Percentiles rank a stretch among this genome's conserved stretches.
Evolutionary conservation across 306 rosid genomes (phyloP).

Genomic region (Cyclanthera cordifolia): DNA sequence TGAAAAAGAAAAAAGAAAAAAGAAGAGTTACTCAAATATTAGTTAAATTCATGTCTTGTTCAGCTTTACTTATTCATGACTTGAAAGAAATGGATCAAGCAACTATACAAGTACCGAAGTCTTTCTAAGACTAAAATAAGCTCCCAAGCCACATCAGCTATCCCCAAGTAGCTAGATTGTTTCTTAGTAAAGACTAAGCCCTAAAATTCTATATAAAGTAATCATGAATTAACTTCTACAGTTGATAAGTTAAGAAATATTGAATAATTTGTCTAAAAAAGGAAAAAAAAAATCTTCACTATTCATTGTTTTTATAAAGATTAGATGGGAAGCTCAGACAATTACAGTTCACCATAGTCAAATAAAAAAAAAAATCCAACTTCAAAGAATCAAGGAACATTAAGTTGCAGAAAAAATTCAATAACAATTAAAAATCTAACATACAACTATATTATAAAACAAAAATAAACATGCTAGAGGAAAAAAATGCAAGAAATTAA

Average conservation of each 20-base stretch:
- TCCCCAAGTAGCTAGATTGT: not conserved
- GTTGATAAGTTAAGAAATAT: not conserved
- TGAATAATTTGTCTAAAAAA: too few species aligned
- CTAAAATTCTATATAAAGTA: not conserved
- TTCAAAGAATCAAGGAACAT: not conserved
- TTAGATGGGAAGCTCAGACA: not conserved
- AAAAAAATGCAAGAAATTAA: not conserved
- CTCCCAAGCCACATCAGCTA: not conserved
- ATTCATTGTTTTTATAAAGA: not conserved
- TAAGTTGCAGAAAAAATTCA: not conserved
- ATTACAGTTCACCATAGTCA: not conserved
- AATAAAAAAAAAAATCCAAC: not conserved
- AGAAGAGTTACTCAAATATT: not conserved
- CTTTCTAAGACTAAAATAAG: not conserved
- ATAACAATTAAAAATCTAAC: not conserved
- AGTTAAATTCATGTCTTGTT: not conserved
- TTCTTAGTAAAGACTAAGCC: not conserved
- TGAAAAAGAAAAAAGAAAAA: not conserved
- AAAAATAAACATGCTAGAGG: not conserved
- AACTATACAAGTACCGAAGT: not conserved
- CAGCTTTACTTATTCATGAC: not conserved
- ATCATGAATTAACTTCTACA: not conserved
- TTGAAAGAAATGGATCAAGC: not conserved
- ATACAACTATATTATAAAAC: not conserved
- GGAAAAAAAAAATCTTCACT: too few species aligned